Evolutionary conservation across 495 filamentous ascomycete genomes (phyloP), one percentile per base, ranked within the genome.

Genomic region (Aspergillus funiculosus): DNA sequence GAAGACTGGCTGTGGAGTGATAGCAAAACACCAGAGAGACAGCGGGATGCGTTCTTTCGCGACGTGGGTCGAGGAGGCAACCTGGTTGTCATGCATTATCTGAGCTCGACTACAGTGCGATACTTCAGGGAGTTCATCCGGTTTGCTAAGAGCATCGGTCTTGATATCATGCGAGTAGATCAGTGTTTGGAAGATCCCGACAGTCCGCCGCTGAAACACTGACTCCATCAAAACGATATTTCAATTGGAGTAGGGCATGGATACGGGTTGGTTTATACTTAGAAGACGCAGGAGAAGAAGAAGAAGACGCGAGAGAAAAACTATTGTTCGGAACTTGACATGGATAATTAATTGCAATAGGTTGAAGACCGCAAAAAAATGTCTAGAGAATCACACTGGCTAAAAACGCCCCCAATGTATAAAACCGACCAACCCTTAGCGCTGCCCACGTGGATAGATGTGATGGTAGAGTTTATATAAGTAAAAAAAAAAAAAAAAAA

Each of bases 1-100:
- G 82, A 87, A 63, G 85, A 89, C 61, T 89, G 85, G 83, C 54
- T 85, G 3, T 89, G 82, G 81, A 83, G 79, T 0, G 61, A 76
- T 51, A 72, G 66, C 0, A 41, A 61, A 13, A 86, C 81, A n/a
- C 85, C 85, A 0, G 77, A 85, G 61, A 79, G 80, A 57, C 85
- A 89, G 65, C 66, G 88, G 0, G 81, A 82, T 5, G 82, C 83
- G n/a, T 89, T 89, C 62, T 72, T 77, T 54, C 69, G 79, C 0
- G 80, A 85, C 56, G 67, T 89, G 0, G 67, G 60, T 3, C 73
- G 69, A 36, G 85, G 85, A 0, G 85, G 85, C 0, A 82, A 85
- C 54, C 66, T 89, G 46, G 80, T 85, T 0, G 85, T 89, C 10
- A 78, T 87, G 80, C 85, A 89, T 56, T 89, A 86, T 58, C 58